phyloP scores from a whole-genome alignment of 305 asterid genomes.

The Withania somnifera region DNA sequence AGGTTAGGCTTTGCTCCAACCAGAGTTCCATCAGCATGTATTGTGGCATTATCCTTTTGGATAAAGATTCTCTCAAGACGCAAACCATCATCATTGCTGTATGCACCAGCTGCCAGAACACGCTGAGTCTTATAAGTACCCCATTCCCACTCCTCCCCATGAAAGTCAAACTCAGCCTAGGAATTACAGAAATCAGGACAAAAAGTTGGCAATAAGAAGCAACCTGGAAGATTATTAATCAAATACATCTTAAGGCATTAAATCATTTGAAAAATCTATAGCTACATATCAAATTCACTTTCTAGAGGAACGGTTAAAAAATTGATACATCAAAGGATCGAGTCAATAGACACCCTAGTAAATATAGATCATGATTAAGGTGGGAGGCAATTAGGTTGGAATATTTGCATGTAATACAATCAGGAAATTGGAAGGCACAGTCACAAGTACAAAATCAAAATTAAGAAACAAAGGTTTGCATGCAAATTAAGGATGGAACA shows the following conservation, averaged over 20 bases:
- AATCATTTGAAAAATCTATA: not conserved
- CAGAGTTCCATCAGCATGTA: constrained; percentile 95
- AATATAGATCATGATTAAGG: not conserved
- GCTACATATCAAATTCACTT: not conserved
- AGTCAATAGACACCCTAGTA: not conserved
- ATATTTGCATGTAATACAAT: not conserved
- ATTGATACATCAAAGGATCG: not conserved
- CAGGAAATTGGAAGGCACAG: not conserved
- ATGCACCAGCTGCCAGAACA: constrained; percentile 93
- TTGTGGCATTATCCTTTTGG: constrained; percentile 95
- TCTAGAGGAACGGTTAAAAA: not conserved
- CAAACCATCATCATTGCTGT: constrained; percentile 92
- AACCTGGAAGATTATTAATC: not conserved
- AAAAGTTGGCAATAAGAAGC: constrained; percentile 1
- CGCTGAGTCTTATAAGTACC: constrained; percentile 93
- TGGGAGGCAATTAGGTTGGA: not conserved
- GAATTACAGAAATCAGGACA: not conserved
- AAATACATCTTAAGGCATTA: not conserved
- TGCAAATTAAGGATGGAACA: not conserved
- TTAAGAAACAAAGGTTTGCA: not conserved
- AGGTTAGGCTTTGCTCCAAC: constrained; percentile 90
- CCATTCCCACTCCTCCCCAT: constrained; percentile 99
- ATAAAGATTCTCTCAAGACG: constrained; percentile 97
- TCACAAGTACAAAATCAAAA: not conserved
- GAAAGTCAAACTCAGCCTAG: constrained; percentile 93